phyloP scores from a whole-genome alignment of 495 filamentous ascomycete species.

The Lophium mytilinum region DNA sequence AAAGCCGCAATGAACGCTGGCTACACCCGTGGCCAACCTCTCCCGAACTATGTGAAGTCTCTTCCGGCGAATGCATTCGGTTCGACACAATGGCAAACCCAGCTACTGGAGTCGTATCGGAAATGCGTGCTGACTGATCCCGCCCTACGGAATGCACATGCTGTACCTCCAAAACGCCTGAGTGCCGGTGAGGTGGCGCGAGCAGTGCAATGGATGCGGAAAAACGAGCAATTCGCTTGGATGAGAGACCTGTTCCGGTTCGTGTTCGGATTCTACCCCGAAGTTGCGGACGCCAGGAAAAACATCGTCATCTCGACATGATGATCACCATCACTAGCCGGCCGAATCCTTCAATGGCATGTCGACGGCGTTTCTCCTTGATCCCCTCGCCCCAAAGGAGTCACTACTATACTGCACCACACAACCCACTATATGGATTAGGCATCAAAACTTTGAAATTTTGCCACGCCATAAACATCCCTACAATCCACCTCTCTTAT shows the following conservation, averaged over 20 bases:
- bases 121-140: slow-evolving; percentile 63
- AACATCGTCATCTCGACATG: slow-evolving; percentile 14
- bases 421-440: not conserved
- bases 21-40: slow-evolving; percentile 47
- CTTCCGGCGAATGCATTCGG: slow-evolving; percentile 73
- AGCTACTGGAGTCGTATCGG: slow-evolving; percentile 68
- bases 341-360: not conserved
- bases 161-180: slow-evolving; percentile 49
- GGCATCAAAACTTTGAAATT: not conserved
- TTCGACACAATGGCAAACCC: slow-evolving; percentile 55
- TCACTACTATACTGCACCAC: not conserved
- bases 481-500: no score
- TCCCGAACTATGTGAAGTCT: slow-evolving; percentile 66
- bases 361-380: not conserved
- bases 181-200: slow-evolving; percentile 64
- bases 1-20: slow-evolving; percentile 77
- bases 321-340: not conserved
- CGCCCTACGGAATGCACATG: slow-evolving; percentile 47
- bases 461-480: no score
- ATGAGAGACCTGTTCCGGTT: slow-evolving; percentile 69
- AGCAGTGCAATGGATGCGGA: slow-evolving; percentile 65
- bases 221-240: slow-evolving; percentile 60
- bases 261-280: slow-evolving; percentile 76
- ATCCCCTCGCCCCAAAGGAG: not conserved
- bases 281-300: slow-evolving; percentile 49